Evolutionary conservation across 768 basidiomycete species (phyloP), one percentile per base, ranked within the genome.

Genomic region (Tulasnella calospora): DNA sequence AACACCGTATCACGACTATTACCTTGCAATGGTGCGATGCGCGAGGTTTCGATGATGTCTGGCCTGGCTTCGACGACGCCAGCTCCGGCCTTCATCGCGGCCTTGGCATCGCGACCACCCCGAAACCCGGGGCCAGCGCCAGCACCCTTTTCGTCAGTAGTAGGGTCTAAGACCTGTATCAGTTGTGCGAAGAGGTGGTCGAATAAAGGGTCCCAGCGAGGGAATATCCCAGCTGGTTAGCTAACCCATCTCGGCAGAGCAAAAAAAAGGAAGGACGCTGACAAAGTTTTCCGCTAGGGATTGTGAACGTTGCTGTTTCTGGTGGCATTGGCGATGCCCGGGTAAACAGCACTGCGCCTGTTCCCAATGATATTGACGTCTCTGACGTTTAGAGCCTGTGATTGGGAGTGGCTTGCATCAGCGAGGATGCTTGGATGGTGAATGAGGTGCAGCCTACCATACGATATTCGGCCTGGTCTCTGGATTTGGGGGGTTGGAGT

Each of bases 1-100:
- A 4, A 40, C 19, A 47, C 17, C 17, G 0, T 47, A 4, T 47
- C 12, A 47, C 8, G 40, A 3, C 40, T 47, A 1, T 47, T n/a
- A 51, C 51, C 51, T 51, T 51, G 51, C 23, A 89, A 82, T 33
- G 89, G 89, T 76, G 88, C 88, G 74, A 90, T 88, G 80, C 88
- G 83, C n/a, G 88, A 84, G 46, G 84, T 83, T 82, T 90, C 89
- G 80, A 90, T 89, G 80, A 90, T 89, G 23, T 89, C 89, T 8
- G 89, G 88, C 3, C 85, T 86, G 23, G 85, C 86, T 82, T 90
- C 89, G 57, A 88, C 82, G 61, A 89, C 88, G 27, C 89, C 88
- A 12, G 88, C 86, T 8, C 84, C 83, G 76, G 86, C 79, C 76
- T 84, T 86, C 82, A 88, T 84, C 57, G 81, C 82, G 27, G 84